Evolutionary conservation across 202 grass and related monocot genomes (phyloP).

Genomic region (Alloteropsis angusta): DNA sequence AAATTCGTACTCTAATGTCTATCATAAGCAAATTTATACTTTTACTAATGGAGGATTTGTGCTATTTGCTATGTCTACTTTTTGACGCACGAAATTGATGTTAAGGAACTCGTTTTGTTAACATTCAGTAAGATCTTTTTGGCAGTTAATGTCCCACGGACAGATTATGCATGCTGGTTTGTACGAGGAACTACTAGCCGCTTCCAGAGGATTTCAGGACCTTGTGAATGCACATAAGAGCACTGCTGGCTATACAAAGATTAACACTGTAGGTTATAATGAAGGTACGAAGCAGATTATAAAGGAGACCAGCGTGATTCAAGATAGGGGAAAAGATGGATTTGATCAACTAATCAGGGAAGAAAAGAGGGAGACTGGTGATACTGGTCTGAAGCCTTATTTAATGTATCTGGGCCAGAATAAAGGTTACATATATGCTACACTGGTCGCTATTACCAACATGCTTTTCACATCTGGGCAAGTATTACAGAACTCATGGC

Average conservation of each 20-base stretch:
- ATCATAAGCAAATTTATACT: too few relatives aligned
- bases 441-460: slow-evolving; percentile 35
- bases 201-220: slow-evolving; percentile 55
- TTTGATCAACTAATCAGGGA: slow-evolving; percentile 60
- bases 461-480: slow-evolving; percentile 48
- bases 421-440: slow-evolving; percentile 62
- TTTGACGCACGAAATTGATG: too few relatives aligned
- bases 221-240: slow-evolving; percentile 64
- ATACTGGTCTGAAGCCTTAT: slow-evolving; percentile 66
- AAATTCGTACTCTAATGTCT: too few relatives aligned
- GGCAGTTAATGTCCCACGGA: slow-evolving; percentile 76
- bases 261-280: neutral
- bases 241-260: slow-evolving; percentile 33
- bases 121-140: neutral
- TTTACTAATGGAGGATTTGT: too few relatives aligned
- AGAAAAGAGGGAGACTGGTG: slow-evolving; percentile 73
- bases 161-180: slow-evolving; percentile 42
- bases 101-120: neutral
- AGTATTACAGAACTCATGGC: slow-evolving; percentile 82
- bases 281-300: slow-evolving; percentile 22
- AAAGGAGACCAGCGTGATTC: neutral
- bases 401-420: slow-evolving; percentile 58
- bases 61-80: too few relatives aligned
- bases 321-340: slow-evolving; percentile 23
- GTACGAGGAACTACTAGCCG: slow-evolving; percentile 47